Evolutionary conservation across 2,329 filamentous ascomycete genomes (phyloP).

Genomic region (Ascochyta pisi): DNA sequence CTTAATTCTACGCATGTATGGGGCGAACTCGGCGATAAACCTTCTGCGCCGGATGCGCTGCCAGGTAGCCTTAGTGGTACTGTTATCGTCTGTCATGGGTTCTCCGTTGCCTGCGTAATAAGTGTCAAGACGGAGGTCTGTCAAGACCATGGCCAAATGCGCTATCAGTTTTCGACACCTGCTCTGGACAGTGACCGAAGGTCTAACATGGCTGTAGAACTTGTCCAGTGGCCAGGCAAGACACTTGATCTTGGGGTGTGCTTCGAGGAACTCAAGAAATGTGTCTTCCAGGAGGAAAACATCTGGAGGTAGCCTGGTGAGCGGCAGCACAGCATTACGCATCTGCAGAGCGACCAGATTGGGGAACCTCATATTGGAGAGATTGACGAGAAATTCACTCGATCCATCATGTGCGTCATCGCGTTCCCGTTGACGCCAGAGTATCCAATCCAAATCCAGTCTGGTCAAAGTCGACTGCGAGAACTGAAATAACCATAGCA

Average conservation of each 20-base stretch:
- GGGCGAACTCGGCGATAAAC: conserved; percentile 54
- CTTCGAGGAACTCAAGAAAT: conserved; percentile 54
- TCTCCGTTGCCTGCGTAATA: conserved; percentile 41
- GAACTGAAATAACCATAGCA: conserved; percentile 27
- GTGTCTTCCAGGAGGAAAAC: conserved; percentile 49
- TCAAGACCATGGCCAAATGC: conserved; percentile 49
- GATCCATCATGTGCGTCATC: conserved; percentile 19
- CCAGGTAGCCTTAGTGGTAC: conserved; percentile 21
- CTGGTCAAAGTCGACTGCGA: conserved; percentile 40
- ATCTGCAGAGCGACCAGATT: conserved; percentile 55
- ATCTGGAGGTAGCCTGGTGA: conserved; percentile 46
- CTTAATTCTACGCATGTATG: conserved; percentile 51
- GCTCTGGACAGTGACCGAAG: conserved; percentile 30
- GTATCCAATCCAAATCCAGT: conserved; percentile 46
- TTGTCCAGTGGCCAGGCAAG: conserved; percentile 56
- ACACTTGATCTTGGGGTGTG: conserved; percentile 52
- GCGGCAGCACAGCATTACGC: conserved; percentile 51
- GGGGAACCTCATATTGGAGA: conserved; percentile 52
- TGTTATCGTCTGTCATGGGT: conserved; percentile 37
- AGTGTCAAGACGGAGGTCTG: conserved; percentile 53
- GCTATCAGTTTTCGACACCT: conserved; percentile 44
- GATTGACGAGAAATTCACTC: conserved; percentile 24
- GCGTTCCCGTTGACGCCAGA: conserved; percentile 37
- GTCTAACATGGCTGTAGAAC: conserved; percentile 49
- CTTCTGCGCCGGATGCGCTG: conserved; percentile 40